Conservation (phyloP, 768 basidiomycete genomes). For the Lentinus tigrinus region DNA sequence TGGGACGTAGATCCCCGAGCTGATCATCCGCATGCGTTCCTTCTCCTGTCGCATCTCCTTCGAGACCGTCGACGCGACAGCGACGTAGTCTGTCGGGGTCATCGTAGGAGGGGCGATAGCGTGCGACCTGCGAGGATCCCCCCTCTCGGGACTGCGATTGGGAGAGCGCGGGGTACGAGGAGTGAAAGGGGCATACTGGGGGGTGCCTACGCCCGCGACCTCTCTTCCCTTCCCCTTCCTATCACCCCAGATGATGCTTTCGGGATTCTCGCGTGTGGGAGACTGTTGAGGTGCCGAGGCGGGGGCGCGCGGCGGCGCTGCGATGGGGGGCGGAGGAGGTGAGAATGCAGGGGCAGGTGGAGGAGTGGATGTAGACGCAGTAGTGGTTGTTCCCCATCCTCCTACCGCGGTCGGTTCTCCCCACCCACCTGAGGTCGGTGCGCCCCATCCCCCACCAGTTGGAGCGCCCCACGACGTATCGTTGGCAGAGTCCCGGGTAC, state of each 20-base stretch:
- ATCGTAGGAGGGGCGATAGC: too few relatives aligned
- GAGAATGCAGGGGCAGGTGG: not conserved
- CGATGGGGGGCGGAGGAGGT: not conserved
- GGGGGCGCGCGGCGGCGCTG: not conserved
- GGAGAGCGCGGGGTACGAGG: not conserved
- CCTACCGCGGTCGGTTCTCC: not conserved
- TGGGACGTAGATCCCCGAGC: conserved; percentile 2
- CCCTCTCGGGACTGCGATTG: not conserved
- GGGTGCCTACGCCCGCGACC: not conserved
- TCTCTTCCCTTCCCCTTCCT: not conserved
- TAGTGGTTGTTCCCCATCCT: not conserved
- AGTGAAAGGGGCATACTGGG: not conserved
- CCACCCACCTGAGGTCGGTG: not conserved
- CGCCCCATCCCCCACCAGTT: not conserved
- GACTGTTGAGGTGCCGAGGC: not conserved
- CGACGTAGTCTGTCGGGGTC: not conserved
- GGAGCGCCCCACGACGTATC: not conserved
- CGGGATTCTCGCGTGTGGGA: not conserved
- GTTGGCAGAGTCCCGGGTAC: not conserved
- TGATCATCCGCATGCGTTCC: conserved; percentile 1
- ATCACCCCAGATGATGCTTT: not conserved
- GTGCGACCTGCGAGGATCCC: not conserved
- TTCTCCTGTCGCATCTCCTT: not conserved
- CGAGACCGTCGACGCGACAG: not conserved
- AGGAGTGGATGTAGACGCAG: not conserved